Base-by-base conservation (phyloP, 805 yeast species). In the Huiozyma sinensis region DNA sequence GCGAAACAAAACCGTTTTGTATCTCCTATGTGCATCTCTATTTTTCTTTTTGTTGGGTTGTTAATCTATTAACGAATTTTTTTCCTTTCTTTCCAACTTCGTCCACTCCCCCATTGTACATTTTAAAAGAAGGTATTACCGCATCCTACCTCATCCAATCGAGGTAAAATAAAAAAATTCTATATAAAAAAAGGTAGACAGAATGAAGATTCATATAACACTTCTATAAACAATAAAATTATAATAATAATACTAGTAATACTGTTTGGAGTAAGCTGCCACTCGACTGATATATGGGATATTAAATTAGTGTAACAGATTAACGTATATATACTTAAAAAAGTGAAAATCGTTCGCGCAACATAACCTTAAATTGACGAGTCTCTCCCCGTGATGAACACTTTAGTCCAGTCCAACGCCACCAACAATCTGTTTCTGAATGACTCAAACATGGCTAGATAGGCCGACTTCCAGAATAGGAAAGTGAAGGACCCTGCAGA, bases 391-490 rank as follows among this genome's bases (percentile, higher is more conserved):
- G 89, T 85, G 62, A 87, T 69, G 52, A 79, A 75, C 50, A 85
- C 83, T 72, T 89, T 89, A 50, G 79, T 60, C 97, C 97, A 89
- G 65, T 90, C 97, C 51, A 85, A 65, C 53, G 79, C 75, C 44
- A 89, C 95, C 59, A 88, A 75, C 49, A 87, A 69, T 74, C 86
- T 90, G 72, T 86, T 88, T 70, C 88, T 81, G 56, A 84, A 77
- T 50, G 92, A 79, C 65, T 90, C 76, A 66, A 89, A 80, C 97
- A 90, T 89, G 63, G 84, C 78, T 53, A 90, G 78, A 67, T 90
- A 89, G 32, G 95, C 95, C 35, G 87, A 76, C 68, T 94, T 82
- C 97, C 97, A 89, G 76, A 89, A 83, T 63, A 85, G 71, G 73
- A 83, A 88, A 35, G 97, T 86, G 63, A 85, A 68, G 42, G 82